These are phyloP conservation scores for Cladosporium austrohemisphaericum DNA, from an alignment of 2,329 filamentous ascomycete genomes.

Conservation along the genomic window DNA sequence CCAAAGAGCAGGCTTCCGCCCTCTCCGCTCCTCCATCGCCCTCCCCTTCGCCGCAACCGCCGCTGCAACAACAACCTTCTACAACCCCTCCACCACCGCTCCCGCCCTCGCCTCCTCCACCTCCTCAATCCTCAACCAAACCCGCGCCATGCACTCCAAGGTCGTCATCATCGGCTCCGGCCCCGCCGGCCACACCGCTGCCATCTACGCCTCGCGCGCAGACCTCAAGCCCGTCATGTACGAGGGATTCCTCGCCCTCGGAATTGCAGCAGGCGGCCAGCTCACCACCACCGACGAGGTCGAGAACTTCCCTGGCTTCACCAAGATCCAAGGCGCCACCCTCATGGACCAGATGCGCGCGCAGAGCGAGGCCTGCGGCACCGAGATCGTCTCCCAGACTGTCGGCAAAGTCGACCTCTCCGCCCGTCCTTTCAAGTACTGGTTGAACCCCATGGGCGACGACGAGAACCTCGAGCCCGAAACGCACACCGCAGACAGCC, in stretches of 20 bases:
- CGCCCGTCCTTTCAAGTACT: conserved; percentile 82
- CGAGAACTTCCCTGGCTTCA: conserved; percentile 97
- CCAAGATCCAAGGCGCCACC: conserved; percentile 78
- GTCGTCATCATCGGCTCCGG: conserved; percentile 79
- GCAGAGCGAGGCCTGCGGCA: conserved; percentile 89
- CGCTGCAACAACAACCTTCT: conserved; percentile 36
- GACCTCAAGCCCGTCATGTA: conserved; percentile 94
- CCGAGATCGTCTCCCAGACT: conserved; percentile 88
- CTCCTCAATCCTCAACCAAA: conserved; percentile 25
- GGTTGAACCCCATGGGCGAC: conserved; percentile 71
- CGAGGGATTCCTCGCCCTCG: conserved; percentile 96
- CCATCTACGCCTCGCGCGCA: conserved; percentile 90
- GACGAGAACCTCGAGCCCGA: conserved; percentile 65
- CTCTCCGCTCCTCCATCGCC: conserved; percentile 69
- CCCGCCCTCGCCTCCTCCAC: conserved; percentile 29
- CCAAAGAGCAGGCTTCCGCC: conserved; percentile 57
- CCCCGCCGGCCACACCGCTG: conserved; percentile 94
- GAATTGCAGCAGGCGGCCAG: conserved; percentile 92
- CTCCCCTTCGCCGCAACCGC: conserved; percentile 64
- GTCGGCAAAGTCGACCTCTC: conserved; percentile 84
- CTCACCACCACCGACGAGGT: conserved; percentile 97
- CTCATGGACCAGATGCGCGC: conserved; percentile 95
- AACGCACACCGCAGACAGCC: conserved; percentile 77
- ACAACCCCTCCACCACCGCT: conserved; percentile 22
- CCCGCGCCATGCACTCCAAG: conserved; percentile 80